phyloP scores from a whole-genome alignment of 225 moss, liverwort and hornwort species.

The Asterella californica region DNA sequence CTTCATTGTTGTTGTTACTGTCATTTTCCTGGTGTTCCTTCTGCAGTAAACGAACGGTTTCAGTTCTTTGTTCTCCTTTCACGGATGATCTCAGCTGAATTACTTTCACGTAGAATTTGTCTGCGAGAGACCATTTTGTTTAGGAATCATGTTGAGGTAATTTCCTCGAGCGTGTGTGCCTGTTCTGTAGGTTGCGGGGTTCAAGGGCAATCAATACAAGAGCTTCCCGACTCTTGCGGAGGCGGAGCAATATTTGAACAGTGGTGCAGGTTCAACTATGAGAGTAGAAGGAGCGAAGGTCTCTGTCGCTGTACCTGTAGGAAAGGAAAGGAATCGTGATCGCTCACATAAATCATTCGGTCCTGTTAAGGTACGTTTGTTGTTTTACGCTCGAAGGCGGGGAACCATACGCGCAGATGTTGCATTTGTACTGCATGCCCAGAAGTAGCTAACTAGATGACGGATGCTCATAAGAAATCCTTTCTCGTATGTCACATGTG shows the following conservation, averaged over 20 bases:
- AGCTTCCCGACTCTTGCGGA: slow-evolving; percentile 57
- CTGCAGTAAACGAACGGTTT: no score
- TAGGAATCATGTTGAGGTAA: not conserved
- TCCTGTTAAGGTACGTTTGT: slow-evolving; percentile 10
- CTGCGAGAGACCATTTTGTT: not conserved
- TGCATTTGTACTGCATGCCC: not conserved
- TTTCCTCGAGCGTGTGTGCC: not conserved
- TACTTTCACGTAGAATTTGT: no score
- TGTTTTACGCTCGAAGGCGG: not conserved
- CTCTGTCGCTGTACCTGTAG: not conserved
- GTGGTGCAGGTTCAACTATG: slow-evolving; percentile 18
- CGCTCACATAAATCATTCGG: slow-evolving; percentile 15
- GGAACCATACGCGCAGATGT: not conserved
- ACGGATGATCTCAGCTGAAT: no score
- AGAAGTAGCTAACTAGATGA: not conserved
- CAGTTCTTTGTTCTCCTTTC: no score
- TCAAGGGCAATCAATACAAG: slow-evolving; percentile 58
- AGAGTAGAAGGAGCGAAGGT: not conserved
- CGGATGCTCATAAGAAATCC: not conserved
- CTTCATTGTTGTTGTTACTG: no score
- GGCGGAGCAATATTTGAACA: slow-evolving; percentile 55
- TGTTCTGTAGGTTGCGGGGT: slow-evolving; percentile 57
- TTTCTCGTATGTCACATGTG: not conserved
- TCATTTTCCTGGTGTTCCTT: no score
- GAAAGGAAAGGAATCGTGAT: slow-evolving; percentile 4